phyloP scores from a whole-genome alignment of 164 flowering plant genomes.

The Dillenia turbinata region DNA sequence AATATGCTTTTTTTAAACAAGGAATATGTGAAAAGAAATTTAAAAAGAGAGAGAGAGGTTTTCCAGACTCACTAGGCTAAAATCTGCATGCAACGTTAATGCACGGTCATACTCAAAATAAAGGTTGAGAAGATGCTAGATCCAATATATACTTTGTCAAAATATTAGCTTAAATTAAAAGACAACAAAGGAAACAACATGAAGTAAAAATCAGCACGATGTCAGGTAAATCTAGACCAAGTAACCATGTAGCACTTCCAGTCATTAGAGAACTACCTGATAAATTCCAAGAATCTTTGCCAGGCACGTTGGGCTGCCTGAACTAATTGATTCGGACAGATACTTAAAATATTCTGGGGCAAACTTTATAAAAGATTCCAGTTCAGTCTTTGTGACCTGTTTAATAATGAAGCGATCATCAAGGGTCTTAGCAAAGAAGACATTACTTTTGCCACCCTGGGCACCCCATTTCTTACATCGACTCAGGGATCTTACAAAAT shows the following conservation, averaged over 20 bases:
- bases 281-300: constrained; percentile 94
- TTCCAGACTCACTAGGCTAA: too few species aligned
- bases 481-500: constrained; percentile 82
- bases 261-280: constrained; percentile 54
- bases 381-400: constrained; percentile 92
- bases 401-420: constrained; percentile 94
- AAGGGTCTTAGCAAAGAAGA: constrained; percentile 88
- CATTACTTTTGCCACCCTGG: constrained; percentile 98
- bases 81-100: too few species aligned
- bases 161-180: too few species aligned
- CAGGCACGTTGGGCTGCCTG: constrained; percentile 85
- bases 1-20: too few species aligned
- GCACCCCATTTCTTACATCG: constrained; percentile 99
- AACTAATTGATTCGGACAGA: constrained; percentile 68
- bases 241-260: not conserved
- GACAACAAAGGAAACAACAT: not conserved
- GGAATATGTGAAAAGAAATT: too few species aligned
- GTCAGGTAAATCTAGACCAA: not conserved
- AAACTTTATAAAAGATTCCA: constrained; percentile 91
- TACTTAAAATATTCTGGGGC: constrained; percentile 89
- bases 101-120: too few species aligned
- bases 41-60: too few species aligned
- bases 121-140: too few species aligned
- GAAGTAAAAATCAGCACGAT: not conserved
- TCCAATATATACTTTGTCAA: too few species aligned